These are phyloP conservation scores for Wallacemonas sp. DNA, from an alignment of 208 protist genomes.

Conservation along the genomic window DNA sequence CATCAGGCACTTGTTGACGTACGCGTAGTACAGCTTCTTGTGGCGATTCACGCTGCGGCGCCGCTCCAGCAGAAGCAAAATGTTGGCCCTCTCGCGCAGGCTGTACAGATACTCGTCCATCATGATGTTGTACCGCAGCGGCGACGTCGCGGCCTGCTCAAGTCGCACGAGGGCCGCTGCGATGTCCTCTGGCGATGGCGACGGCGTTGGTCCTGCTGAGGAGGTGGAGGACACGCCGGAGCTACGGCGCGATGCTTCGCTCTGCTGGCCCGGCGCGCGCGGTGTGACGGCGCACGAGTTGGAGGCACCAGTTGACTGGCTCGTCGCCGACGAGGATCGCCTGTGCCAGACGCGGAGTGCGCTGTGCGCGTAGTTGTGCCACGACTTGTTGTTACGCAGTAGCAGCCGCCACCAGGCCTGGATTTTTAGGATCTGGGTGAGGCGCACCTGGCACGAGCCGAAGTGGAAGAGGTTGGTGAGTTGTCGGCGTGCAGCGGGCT, in stretches of 20 bases:
- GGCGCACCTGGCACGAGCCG: slow-evolving; percentile 37
- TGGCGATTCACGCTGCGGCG: slow-evolving; percentile 26
- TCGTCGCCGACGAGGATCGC: too few relatives aligned
- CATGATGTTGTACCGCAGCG: slow-evolving; percentile 29
- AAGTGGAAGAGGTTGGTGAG: slow-evolving; percentile 20
- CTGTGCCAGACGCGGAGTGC: slow-evolving; percentile 11
- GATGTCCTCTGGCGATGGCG: background rate
- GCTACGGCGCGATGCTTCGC: too few relatives aligned
- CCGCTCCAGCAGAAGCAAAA: slow-evolving; percentile 24
- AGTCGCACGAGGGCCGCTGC: slow-evolving; percentile 19
- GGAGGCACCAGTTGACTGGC: too few relatives aligned
- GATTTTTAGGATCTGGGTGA: slow-evolving; percentile 46
- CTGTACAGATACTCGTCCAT: slow-evolving; percentile 42
- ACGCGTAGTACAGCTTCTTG: slow-evolving; percentile 11
- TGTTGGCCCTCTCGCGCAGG: slow-evolving; percentile 8
- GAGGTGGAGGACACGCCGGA: slow-evolving; percentile 11
- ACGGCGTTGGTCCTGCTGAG: background rate
- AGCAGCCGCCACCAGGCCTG: slow-evolving; percentile 80
- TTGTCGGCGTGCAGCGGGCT: slow-evolving; percentile 12
- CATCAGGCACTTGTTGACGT: background rate
- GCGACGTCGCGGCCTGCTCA: slow-evolving; percentile 29
- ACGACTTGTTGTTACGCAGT: slow-evolving; percentile 2
- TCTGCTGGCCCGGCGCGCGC: too few relatives aligned
- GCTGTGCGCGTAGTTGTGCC: slow-evolving; percentile 1
- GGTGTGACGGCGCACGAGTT: too few relatives aligned